phyloP scores from a whole-genome alignment of 1,139 yeast species.

The Taiozyma onychis region DNA sequence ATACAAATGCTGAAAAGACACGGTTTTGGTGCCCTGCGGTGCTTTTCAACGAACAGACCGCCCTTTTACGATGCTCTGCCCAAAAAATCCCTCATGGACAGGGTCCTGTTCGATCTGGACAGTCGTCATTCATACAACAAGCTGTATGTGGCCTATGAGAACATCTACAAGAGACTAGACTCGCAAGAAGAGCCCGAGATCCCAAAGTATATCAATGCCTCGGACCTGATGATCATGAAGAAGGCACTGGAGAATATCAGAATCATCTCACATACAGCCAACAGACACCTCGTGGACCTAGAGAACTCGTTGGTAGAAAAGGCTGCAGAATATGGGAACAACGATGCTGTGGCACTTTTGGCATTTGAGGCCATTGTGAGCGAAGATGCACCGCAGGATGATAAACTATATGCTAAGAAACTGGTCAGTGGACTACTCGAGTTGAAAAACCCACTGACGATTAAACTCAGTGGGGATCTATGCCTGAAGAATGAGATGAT shows the following conservation, averaged over 20 bases:
- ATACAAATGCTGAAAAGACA: background rate
- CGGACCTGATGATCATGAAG: slow-evolving; percentile 65
- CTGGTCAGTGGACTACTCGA: slow-evolving; percentile 60
- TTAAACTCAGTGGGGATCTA: slow-evolving; percentile 70
- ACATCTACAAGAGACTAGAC: slow-evolving; percentile 43
- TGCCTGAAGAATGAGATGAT: slow-evolving; percentile 43
- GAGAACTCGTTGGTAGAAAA: slow-evolving; percentile 70
- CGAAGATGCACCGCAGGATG: slow-evolving; percentile 35
- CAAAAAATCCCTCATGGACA: slow-evolving; percentile 47
- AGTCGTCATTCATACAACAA: slow-evolving; percentile 48
- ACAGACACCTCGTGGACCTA: slow-evolving; percentile 47
- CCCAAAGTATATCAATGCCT: slow-evolving; percentile 43
- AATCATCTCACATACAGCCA: slow-evolving; percentile 50
- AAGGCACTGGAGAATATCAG: slow-evolving; percentile 60
- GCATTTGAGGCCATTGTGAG: slow-evolving; percentile 53
- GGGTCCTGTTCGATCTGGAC: slow-evolving; percentile 61
- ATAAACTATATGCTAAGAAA: slow-evolving; percentile 53
- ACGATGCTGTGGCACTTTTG: slow-evolving; percentile 71
- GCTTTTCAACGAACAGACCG: slow-evolving; percentile 29
- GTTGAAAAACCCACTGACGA: slow-evolving; percentile 60
- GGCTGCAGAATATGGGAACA: slow-evolving; percentile 80
- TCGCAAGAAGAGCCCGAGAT: slow-evolving; percentile 29
- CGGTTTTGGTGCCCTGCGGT: background rate
- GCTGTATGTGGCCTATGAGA: slow-evolving; percentile 46
- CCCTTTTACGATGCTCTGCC: slow-evolving; percentile 51